Conservation (phyloP, 1,284 basidiomycete genomes). For the Volvariella surrecta region DNA sequence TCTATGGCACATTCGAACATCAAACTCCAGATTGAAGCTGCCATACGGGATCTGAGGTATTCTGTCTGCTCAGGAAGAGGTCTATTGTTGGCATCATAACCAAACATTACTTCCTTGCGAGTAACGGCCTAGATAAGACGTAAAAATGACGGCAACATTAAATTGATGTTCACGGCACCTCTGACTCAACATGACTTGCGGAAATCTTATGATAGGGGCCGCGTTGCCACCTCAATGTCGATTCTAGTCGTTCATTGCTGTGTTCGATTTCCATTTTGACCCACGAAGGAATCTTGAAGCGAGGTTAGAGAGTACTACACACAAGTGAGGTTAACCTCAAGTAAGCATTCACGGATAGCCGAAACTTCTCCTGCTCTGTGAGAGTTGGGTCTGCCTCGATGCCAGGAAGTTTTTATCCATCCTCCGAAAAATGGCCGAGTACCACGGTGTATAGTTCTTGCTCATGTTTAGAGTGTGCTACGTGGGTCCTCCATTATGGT, state of each 20-base stretch:
- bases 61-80: slow-evolving; percentile 78
- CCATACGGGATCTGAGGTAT: slow-evolving; percentile 65
- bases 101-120: slow-evolving; percentile 68
- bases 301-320: slow-evolving; percentile 1
- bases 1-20: slow-evolving; percentile 64
- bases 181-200: slow-evolving; percentile 55
- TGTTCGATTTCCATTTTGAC: slow-evolving; percentile 53
- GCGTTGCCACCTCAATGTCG: slow-evolving; percentile 66
- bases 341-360: slow-evolving; percentile 66
- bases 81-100: slow-evolving; percentile 61
- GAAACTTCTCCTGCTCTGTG: slow-evolving; percentile 63
- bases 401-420: slow-evolving; percentile 44
- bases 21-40: slow-evolving; percentile 76
- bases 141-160: too few relatives aligned
- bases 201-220: slow-evolving; percentile 56
- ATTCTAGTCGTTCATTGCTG: slow-evolving; percentile 57
- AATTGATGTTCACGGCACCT: slow-evolving; percentile 30
- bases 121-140: slow-evolving; percentile 40
- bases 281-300: slow-evolving; percentile 55
- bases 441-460: slow-evolving; percentile 50
- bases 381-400: slow-evolving; percentile 40
- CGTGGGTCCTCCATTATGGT: slow-evolving; percentile 23
- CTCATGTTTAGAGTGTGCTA: slow-evolving; percentile 30
- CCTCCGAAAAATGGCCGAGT: slow-evolving; percentile 45
- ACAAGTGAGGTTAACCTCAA: slow-evolving; percentile 34